phyloP scores from a whole-genome alignment of 768 basidiomycete species.

The Amylocystis lapponica region DNA sequence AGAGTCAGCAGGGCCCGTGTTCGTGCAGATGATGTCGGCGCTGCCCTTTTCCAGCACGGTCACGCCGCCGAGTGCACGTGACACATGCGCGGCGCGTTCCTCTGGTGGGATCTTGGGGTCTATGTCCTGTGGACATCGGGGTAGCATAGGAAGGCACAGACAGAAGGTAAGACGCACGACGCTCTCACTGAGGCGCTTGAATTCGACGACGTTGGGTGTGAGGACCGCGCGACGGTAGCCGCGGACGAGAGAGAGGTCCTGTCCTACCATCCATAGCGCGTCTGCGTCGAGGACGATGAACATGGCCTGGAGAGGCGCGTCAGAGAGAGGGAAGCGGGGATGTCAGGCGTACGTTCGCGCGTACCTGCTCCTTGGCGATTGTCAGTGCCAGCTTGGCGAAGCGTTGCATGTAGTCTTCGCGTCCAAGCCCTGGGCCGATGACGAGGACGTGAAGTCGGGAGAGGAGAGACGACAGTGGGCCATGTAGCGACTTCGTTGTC shows the following conservation, averaged over 20 bases:
- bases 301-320: constrained; percentile 47
- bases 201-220: constrained; percentile 94
- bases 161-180: too few species aligned
- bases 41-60: constrained; percentile 88
- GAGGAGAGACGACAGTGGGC: constrained; percentile 60
- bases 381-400: constrained; percentile 72
- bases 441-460: constrained; percentile 88
- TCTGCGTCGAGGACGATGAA: constrained; percentile 95
- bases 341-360: background rate
- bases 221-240: constrained; percentile 86
- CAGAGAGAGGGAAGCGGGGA: background rate
- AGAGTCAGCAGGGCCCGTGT: too few species aligned
- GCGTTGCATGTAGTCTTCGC: constrained; percentile 84
- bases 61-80: constrained; percentile 74
- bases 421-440: constrained; percentile 91
- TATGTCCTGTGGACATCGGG: constrained; percentile 39
- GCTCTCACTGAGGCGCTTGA: constrained; percentile 74
- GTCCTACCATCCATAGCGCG: constrained; percentile 77
- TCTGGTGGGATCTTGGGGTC: constrained; percentile 44
- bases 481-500: constrained; percentile 45
- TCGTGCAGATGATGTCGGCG: constrained; percentile 75
- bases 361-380: constrained; percentile 50
- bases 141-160: background rate
- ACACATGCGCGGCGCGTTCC: constrained; percentile 65
- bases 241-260: constrained; percentile 64